Conservation (phyloP, 2,329 filamentous ascomycete species). For the Dactylellina drechsleri region DNA sequence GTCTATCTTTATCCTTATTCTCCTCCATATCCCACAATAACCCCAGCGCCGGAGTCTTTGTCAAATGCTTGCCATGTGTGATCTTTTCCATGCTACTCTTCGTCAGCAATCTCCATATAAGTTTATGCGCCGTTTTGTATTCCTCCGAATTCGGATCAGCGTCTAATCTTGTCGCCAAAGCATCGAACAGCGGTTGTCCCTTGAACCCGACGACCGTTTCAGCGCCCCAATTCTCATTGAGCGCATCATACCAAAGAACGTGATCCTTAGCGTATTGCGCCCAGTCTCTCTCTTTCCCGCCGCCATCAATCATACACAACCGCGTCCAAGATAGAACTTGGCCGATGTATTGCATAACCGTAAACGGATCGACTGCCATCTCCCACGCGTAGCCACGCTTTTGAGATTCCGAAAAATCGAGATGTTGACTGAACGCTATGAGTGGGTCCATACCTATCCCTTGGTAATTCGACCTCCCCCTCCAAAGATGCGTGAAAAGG, state of each 20-base stretch:
- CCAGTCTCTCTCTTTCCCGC: slow-evolving; percentile 59
- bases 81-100: slow-evolving; percentile 61
- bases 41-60: slow-evolving; percentile 58
- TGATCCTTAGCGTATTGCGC: slow-evolving; percentile 60
- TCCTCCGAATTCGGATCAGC: slow-evolving; percentile 55
- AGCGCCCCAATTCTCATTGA: slow-evolving; percentile 58
- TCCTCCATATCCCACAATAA: slow-evolving; percentile 60
- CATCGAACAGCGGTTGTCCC: slow-evolving; percentile 56
- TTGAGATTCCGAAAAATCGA: slow-evolving; percentile 57
- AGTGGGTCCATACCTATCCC: slow-evolving; percentile 60
- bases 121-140: slow-evolving; percentile 56
- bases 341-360: slow-evolving; percentile 62
- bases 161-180: slow-evolving; percentile 56
- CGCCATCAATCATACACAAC: slow-evolving; percentile 61
- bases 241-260: slow-evolving; percentile 60
- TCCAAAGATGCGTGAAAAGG: slow-evolving; percentile 62
- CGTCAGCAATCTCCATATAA: slow-evolving; percentile 60
- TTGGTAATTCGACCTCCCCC: slow-evolving; percentile 59
- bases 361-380: slow-evolving; percentile 60
- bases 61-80: slow-evolving; percentile 60
- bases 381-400: slow-evolving; percentile 59
- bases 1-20: slow-evolving; percentile 60
- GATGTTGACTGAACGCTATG: slow-evolving; percentile 58
- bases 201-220: slow-evolving; percentile 54
- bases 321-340: slow-evolving; percentile 63